Evolutionary conservation across 1,139 yeast species (phyloP), one percentile per base, ranked within the genome.

Genomic region (Taphrina wiesneri): DNA sequence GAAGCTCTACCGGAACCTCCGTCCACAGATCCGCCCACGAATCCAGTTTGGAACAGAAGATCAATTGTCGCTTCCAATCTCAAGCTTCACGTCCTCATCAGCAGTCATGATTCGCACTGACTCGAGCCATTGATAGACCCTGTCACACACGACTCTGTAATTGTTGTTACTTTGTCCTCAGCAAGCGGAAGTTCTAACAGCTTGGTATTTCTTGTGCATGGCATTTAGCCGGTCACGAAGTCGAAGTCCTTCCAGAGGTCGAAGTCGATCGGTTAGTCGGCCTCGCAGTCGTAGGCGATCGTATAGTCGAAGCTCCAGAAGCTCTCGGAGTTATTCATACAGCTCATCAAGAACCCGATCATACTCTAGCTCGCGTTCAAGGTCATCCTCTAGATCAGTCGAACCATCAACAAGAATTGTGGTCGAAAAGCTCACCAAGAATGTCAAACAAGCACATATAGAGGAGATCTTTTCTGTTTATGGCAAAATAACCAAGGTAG

Each of bases 401-500:
- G 28, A 19, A 4, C 30, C 62, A 6, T 28, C 41, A 2, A 45
- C 19, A 13, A 30, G 69, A 70, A 65, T 69, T 36, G 36, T 66
- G 19, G 52, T 69, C 11, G 71, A 70, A 32, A 59, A 54, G n/a
- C 51, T 70, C 56, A 63, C 71, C 15, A 66, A 43, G 54, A 66
- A 60, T 51, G 70, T 69, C 7, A 56, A 25, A 26, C 67, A 59
- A 23, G 63, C 56, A 39, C 71, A 70, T 57, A 52, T 70, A 7
- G 60, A 59, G 0, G 71, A 70, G 28, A 70, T 70, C n/a, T 70
- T 70, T 53, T 39, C 65, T 3, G 56, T 53, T 1, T 70, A 70
- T 28, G 71, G 71, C 19, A 63, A 36, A 6, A 61, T 69, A 26
- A 30, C 53, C 1, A 23, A 63, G 25, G 21, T 70, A 7, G 59